Evolutionary conservation across 1,139 yeast genomes (phyloP).

Genomic region (Tardiomyces depauwii): DNA sequence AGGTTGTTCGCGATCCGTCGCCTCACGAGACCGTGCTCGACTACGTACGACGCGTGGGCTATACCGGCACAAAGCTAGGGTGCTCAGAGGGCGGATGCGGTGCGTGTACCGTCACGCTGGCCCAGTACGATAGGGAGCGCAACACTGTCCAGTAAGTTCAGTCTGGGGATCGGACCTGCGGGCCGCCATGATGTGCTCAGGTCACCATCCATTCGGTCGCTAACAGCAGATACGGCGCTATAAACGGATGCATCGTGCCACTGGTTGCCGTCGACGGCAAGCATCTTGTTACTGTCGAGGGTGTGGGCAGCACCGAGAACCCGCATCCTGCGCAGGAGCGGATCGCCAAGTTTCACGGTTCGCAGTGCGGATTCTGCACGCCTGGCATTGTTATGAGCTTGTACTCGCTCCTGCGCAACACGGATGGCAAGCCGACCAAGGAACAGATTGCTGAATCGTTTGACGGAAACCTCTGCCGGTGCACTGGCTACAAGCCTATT

Average conservation of each 20-base stretch:
- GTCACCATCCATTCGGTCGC: not conserved
- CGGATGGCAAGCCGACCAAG: conserved; percentile 28
- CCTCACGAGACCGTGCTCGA: conserved; percentile 34
- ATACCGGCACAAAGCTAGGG: conserved; percentile 37
- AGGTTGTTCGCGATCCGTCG: conserved; percentile 27
- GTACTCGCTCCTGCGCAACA: conserved; percentile 30
- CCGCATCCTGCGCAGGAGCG: conserved; percentile 38
- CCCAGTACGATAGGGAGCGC: conserved; percentile 20
- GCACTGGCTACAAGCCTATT: conserved; percentile 39
- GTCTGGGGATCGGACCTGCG: too few species aligned
- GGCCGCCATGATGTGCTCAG: too few species aligned
- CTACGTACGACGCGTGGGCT: conserved; percentile 26
- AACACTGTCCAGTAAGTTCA: conserved; percentile 17
- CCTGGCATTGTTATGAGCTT: conserved; percentile 40
- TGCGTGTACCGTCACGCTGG: conserved; percentile 35
- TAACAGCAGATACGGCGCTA: conserved; percentile 24
- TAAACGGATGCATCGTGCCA: conserved; percentile 36
- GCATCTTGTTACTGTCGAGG: conserved; percentile 35
- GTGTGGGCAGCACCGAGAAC: conserved; percentile 28
- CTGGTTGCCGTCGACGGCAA: conserved; percentile 33
- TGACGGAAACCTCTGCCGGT: conserved; percentile 36
- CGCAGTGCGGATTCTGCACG: conserved; percentile 39
- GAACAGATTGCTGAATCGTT: conserved; percentile 32
- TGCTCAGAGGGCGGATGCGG: conserved; percentile 41
- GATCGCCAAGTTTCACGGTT: conserved; percentile 36